phyloP scores from a whole-genome alignment of 805 yeast species.

The Schwanniomyces yamadae region DNA sequence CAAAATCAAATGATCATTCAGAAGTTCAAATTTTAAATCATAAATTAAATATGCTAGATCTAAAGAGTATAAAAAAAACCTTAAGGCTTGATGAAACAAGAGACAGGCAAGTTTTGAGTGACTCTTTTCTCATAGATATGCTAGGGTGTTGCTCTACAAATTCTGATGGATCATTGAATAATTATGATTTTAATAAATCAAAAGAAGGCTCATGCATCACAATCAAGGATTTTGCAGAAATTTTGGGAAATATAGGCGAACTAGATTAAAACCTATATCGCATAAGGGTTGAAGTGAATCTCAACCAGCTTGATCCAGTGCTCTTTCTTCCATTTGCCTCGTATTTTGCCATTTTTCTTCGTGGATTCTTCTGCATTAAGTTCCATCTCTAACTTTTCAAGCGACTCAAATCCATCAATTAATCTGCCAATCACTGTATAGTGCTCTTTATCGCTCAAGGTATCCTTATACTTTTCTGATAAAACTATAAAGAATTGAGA shows the following conservation, averaged over 20 bases:
- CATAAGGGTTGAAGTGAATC: conserved; percentile 16
- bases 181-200: conserved; percentile 26
- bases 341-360: conserved; percentile 16
- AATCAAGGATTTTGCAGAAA: conserved; percentile 43
- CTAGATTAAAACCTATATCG: conserved; percentile 18
- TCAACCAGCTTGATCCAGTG: conserved; percentile 13
- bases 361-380: conserved; percentile 6
- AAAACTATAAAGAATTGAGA: conserved; percentile 21
- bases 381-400: conserved; percentile 13
- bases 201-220: conserved; percentile 26
- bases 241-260: conserved; percentile 41
- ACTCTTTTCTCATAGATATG: conserved; percentile 41
- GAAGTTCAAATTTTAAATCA: conserved; percentile 8
- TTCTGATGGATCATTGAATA: conserved; percentile 25
- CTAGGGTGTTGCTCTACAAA: conserved; percentile 33
- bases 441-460: conserved; percentile 7
- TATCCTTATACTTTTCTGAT: conserved; percentile 9
- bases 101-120: conserved; percentile 20
- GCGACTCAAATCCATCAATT: conserved; percentile 16
- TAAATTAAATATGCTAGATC: conserved; percentile 26
- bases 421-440: conserved; percentile 17
- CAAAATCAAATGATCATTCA: neutral
- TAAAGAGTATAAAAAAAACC: conserved; percentile 26
- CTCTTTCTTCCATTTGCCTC: conserved; percentile 16
- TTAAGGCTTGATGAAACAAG: conserved; percentile 28